Conservation (phyloP, 2,329 filamentous ascomycete genomes). For the Alternaria rosae region DNA sequence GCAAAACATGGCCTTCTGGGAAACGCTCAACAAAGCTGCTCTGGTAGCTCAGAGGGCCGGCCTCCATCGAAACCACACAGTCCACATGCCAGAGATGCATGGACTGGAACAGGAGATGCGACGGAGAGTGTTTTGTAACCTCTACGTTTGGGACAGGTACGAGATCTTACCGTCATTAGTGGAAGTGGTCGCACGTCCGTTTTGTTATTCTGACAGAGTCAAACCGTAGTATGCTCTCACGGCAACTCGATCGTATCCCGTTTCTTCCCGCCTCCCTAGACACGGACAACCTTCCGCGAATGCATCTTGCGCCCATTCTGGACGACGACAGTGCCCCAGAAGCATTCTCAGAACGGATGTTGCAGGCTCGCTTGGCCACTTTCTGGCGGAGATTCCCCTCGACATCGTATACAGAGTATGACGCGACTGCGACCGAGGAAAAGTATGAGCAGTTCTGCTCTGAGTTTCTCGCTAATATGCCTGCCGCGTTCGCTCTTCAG, state of each 20-base stretch:
- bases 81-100: slow-evolving; percentile 6
- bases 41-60: slow-evolving; percentile 13
- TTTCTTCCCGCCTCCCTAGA: not conserved
- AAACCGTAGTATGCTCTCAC: not conserved
- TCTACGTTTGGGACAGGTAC: slow-evolving; percentile 21
- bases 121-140: slow-evolving; percentile 14
- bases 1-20: slow-evolving; percentile 14
- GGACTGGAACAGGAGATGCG: slow-evolving; percentile 19
- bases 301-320: not conserved
- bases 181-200: not conserved
- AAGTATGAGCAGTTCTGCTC: slow-evolving; percentile 15
- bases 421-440: slow-evolving; percentile 12
- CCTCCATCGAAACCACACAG: slow-evolving; percentile 1
- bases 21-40: slow-evolving; percentile 6
- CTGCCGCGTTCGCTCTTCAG: slow-evolving; percentile 15
- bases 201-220: not conserved
- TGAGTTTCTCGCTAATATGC: slow-evolving; percentile 11
- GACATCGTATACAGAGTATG: not conserved
- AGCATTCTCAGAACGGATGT: not conserved
- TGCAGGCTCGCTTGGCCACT: not conserved
- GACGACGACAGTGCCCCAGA: not conserved
- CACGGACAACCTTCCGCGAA: not conserved
- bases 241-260: not conserved
- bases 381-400: not conserved
- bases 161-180: not conserved